phyloP scores from a whole-genome alignment of 148 eudicot species.

The Pouteria glomerata region DNA sequence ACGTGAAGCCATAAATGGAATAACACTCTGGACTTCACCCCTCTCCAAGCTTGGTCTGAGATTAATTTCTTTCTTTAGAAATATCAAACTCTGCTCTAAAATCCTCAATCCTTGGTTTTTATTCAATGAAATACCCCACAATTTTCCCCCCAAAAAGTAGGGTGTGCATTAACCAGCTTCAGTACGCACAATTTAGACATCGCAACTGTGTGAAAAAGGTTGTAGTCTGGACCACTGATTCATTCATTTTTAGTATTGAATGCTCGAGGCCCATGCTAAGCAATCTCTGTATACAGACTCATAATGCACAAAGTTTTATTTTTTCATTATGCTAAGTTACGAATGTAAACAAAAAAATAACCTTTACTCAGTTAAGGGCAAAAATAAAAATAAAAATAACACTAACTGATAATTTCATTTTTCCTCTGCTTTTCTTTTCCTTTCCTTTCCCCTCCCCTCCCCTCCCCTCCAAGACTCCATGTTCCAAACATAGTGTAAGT shows the following conservation, averaged over 20 bases:
- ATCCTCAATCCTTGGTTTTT: not conserved
- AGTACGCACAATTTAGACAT: not conserved
- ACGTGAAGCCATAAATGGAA: not conserved
- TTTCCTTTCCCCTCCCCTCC: too few species aligned
- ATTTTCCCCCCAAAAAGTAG: not conserved
- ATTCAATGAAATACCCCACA: not conserved
- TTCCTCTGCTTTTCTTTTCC: too few species aligned
- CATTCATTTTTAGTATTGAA: not conserved
- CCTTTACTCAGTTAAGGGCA: too few species aligned
- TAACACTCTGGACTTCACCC: not conserved
- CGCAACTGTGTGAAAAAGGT: too few species aligned
- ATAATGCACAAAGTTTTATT: too few species aligned
- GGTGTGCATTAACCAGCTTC: too few species aligned
- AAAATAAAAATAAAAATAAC: too few species aligned
- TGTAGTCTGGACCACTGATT: not conserved
- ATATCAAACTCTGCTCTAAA: not conserved
- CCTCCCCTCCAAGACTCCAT: not conserved
- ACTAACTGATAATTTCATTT: too few species aligned
- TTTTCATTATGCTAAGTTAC: too few species aligned
- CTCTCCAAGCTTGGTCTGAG: not conserved
- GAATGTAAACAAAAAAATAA: too few species aligned
- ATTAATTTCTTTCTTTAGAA: not conserved
- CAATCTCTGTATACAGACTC: too few species aligned
- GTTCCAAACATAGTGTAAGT: not conserved
- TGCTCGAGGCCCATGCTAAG: too few species aligned